phyloP scores from a whole-genome alignment of 2,329 filamentous ascomycete species.

The Paecilomyces variotii region DNA sequence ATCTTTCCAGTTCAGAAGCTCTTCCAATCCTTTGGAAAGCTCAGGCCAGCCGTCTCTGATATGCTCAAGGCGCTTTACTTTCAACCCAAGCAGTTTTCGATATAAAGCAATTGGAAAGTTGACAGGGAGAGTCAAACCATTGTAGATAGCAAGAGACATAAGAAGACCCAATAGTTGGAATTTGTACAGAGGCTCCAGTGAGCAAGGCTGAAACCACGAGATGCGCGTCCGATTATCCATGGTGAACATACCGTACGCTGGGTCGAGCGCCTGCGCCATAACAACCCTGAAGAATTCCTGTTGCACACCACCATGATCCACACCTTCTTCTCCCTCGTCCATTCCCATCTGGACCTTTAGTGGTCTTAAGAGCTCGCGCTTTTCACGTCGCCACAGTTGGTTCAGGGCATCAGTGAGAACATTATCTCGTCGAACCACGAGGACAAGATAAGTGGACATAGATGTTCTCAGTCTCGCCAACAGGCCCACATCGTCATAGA shows the following conservation, averaged over 20 bases:
- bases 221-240: constrained; percentile 68
- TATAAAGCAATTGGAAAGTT: constrained; percentile 85
- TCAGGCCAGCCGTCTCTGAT: constrained; percentile 85
- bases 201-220: constrained; percentile 81
- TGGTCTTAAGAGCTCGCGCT: constrained; percentile 72
- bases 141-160: constrained; percentile 86
- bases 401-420: constrained; percentile 70
- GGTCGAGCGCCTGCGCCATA: constrained; percentile 69
- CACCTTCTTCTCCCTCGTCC: constrained; percentile 74
- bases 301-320: constrained; percentile 91
- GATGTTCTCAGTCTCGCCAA: constrained; percentile 58
- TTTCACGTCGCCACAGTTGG: constrained; percentile 81
- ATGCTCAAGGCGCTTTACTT: constrained; percentile 62
- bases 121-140: constrained; percentile 82
- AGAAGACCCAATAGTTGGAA: constrained; percentile 83
- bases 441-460: constrained; percentile 61
- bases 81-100: constrained; percentile 63
- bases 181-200: constrained; percentile 76
- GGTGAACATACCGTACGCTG: constrained; percentile 68
- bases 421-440: constrained; percentile 60
- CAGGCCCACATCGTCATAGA: constrained; percentile 54
- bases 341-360: constrained; percentile 83
- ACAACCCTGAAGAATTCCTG: constrained; percentile 91
- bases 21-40: constrained; percentile 64
- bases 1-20: constrained; percentile 69